Base-by-base conservation (phyloP, 148 eudicot genomes). In the Cornus controversa region DNA sequence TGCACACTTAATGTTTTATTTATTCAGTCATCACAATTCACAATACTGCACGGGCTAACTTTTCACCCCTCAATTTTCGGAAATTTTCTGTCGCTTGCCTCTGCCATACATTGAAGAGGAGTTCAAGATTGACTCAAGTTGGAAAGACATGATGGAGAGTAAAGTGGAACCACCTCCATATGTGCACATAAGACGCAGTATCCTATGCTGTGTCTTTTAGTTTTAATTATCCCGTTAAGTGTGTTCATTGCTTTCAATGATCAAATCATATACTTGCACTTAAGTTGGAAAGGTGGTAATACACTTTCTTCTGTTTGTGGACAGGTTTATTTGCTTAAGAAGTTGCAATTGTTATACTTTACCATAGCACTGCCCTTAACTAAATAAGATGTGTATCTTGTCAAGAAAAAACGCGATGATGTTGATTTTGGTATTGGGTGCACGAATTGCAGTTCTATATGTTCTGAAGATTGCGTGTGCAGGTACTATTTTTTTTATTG, bases 101-200 rank as follows among this genome's bases (percentile, higher is more conserved):
- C 63, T 93, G 70, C 94, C 99, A 71, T 85, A 84, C 74, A 62
- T 37, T 25, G 87, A 82, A 66, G 90, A 93, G 80, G 97, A 93
- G 81, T 95, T 93, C 87, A 82, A 85, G 78, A 69, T 91, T 73
- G 96, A 86, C 67, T 76, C 82, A 47, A 81, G 80, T 54, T 76
- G 87, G 82, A 89, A 83, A 82, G 93, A 89, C 31, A 47, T 53
- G 40, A 68, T 80, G 71, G 86, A 78, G 80, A 82, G 80, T 57
- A 87, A 80, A 73, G 57, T 84, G 80, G 96, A 87, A 78, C 91
- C 88, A 67, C 90, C 90, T 80, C 81, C 93, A 28, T 95, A 90
- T 80, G 89, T 85, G 78, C 94, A 87, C 79, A 91, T 93, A 75
- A 93, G 87, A 78, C 92, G 99, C 68, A 95, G 99, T 95, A 95